Evolutionary conservation across 352 stramenopile genomes (phyloP), one percentile per base, ranked within the genome.

Genomic region (Pythium dissimile): DNA sequence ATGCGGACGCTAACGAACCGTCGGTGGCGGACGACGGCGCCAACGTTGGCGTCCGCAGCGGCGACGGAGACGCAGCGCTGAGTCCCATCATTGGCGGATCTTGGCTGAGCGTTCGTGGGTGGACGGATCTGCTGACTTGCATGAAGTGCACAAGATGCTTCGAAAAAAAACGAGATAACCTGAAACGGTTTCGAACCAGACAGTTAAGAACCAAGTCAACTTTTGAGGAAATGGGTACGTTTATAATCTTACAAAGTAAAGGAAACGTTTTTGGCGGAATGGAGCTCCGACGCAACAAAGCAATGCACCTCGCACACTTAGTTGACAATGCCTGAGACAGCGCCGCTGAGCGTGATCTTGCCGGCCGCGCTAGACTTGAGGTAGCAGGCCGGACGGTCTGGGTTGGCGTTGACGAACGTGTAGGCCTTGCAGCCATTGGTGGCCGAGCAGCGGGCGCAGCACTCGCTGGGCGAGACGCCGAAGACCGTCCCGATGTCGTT

Each of bases 361-460:
- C 32, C 43, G 34, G 15, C 43, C 31, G 42, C 31, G 21, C 26
- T 49, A 21, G 30, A 41, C 54, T 73, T 73, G 42, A 75, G 54
- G 61, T 72, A 67, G 41, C 63, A 75, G n/a, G 35, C 41, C 13
- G 47, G 53, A 10, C 23, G 18, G 23, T 30, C 43, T 4, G 34
- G 23, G 24, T 61, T 54, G 43, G 23, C 23, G 54, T 61, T 61
- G 16, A 88, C 42, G 38, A 80, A 85, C 26, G 76, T 80, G 69
- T 84, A 86, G 10, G 69, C 76, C 45, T 71, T 64, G 49, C 76
- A 84, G 0, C 65, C 68, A 3, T 28, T 61, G 10, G 66, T 81
- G n/a, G 59, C 39, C 41, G 71, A 54, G 42, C 75, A 88, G 42
- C 63, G 54, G 16, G 59, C 57, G 48, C 74, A 84, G 64, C 76